Evolutionary conservation across 352 stramenopile genomes (phyloP).

Genomic region (Pythium pyrilobum): DNA sequence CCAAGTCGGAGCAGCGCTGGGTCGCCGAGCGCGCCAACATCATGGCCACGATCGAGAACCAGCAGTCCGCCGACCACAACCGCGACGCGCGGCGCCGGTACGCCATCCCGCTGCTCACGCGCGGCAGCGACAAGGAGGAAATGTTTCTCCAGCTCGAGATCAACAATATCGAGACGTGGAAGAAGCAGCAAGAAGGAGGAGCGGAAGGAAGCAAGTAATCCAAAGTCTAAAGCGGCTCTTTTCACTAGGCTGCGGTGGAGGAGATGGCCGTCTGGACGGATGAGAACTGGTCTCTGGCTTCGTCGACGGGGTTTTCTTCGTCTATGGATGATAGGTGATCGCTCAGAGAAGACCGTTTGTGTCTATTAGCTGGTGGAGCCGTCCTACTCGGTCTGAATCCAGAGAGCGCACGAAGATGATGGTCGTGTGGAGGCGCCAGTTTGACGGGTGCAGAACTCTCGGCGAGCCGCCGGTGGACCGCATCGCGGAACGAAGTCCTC

Average conservation of each 20-base stretch:
- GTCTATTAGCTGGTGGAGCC: no score
- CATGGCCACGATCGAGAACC: slow-evolving; percentile 55
- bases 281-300: no score
- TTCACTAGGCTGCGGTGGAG: no score
- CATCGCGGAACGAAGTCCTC: slow-evolving; percentile 10
- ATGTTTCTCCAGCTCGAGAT: slow-evolving; percentile 48
- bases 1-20: slow-evolving; percentile 56
- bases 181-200: slow-evolving; percentile 7
- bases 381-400: no score
- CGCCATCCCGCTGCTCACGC: slow-evolving; percentile 33
- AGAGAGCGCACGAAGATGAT: no score
- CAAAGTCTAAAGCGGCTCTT: no score
- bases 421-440: neutral
- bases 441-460: neutral
- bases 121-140: slow-evolving; percentile 24
- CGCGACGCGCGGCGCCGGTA: slow-evolving; percentile 31
- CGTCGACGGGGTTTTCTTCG: no score
- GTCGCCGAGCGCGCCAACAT: slow-evolving; percentile 61
- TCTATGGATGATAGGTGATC: no score
- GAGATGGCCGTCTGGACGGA: no score
- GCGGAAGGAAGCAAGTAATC: no score
- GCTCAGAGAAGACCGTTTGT: no score
- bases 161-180: slow-evolving; percentile 42
- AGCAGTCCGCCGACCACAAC: slow-evolving; percentile 30
- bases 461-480: neutral